Evolutionary conservation across 176 grass and related monocot species (phyloP).

Genomic region (Aegilops bicornis): DNA sequence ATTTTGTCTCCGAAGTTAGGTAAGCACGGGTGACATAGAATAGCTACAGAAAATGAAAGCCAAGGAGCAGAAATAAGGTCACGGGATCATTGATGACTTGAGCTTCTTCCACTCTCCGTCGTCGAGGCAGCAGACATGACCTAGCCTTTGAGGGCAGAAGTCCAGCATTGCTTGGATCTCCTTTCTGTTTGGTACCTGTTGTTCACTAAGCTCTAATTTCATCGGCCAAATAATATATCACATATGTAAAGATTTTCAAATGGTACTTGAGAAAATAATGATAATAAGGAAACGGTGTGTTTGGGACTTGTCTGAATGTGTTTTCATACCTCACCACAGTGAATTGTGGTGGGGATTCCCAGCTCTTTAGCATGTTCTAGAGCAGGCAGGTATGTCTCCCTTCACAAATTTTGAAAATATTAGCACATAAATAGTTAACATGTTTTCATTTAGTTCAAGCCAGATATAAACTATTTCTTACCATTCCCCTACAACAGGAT

Average conservation of each 20-base stretch:
- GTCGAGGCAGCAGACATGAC: constrained; percentile 85
- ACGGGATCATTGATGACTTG: constrained; percentile 67
- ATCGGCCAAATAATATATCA: constrained; percentile 24
- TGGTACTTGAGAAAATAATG: not conserved
- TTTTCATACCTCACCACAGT: constrained; percentile 81
- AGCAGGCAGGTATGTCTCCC: constrained; percentile 87
- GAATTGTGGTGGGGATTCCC: constrained; percentile 79
- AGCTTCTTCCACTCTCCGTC: constrained; percentile 75
- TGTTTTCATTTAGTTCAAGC: constrained; percentile 7
- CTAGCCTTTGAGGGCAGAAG: constrained; percentile 74
- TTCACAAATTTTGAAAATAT: constrained; percentile 38
- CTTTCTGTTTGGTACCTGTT: constrained; percentile 74
- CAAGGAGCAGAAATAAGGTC: not conserved
- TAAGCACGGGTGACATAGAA: not conserved
- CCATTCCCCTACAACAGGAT: constrained; percentile 93
- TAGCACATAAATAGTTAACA: constrained; percentile 13
- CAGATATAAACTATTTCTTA: constrained; percentile 33
- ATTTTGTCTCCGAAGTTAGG: constrained; percentile 16
- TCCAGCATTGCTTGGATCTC: constrained; percentile 82
- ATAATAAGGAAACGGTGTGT: constrained; percentile 12
- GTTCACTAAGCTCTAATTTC: constrained; percentile 34
- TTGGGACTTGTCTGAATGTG: not conserved
- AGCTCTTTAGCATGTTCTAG: constrained; percentile 76
- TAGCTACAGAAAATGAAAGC: not conserved
- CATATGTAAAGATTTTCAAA: constrained; percentile 20